A percentile compares a stretch with the other conserved stretches of the same genome.
These are phyloP conservation scores for Odonthalia washingtoniensis DNA, from an alignment of 31 red algal genomes.

Conservation along the genomic window DNA sequence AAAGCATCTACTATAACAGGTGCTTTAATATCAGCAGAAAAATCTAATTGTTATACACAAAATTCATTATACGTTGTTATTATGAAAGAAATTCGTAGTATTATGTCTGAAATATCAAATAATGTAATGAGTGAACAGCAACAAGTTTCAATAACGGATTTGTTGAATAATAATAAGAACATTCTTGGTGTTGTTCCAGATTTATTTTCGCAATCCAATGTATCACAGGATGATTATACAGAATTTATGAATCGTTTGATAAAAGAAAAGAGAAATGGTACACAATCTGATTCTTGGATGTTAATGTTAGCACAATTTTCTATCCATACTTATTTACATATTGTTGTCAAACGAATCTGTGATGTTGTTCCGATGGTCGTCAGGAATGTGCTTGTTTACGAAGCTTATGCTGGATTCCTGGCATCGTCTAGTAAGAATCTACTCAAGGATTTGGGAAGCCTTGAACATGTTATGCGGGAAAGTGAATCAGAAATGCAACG, in stretches of 20 bases:
- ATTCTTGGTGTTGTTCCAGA: not conserved
- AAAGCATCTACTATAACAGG: not conserved
- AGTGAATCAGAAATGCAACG: not conserved
- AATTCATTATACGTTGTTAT: not conserved
- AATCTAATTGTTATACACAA: not conserved
- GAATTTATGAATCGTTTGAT: not conserved
- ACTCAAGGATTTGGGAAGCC: not conserved
- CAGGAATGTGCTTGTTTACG: constrained; percentile 25
- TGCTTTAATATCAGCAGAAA: not conserved
- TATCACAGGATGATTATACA: not conserved
- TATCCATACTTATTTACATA: constrained; percentile 20
- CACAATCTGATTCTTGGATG: not conserved
- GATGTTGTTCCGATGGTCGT: constrained; percentile 49
- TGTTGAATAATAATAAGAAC: not conserved
- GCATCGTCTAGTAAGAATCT: not conserved
- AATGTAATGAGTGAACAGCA: not conserved
- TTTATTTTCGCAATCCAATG: not conserved
- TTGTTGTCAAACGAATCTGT: constrained; percentile 39
- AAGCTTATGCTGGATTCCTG: not conserved
- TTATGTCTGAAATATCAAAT: not conserved
- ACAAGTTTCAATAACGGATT: not conserved
- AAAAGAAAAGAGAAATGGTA: not conserved
- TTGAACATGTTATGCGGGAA: not conserved
- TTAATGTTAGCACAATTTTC: constrained; percentile 24
- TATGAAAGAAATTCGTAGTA: not conserved